A percentile compares a stretch with the other conserved stretches of the same genome.
These are phyloP conservation scores for Dioszegia hungarica DNA, from an alignment of 768 basidiomycete genomes.

Conservation along the genomic window DNA sequence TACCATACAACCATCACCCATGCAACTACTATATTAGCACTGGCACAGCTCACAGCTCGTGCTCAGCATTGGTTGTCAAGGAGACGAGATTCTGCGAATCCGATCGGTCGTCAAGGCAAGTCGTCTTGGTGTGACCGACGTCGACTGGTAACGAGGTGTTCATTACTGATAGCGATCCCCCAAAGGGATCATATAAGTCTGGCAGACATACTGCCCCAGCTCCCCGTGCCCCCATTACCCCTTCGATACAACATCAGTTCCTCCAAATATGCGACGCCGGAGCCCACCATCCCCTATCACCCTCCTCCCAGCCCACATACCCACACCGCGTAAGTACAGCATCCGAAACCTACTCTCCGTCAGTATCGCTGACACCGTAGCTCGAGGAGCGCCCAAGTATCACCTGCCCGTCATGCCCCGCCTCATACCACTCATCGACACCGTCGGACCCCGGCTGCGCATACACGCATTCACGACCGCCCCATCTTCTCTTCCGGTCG, in stretches of 20 bases:
- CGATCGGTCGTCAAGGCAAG: background rate
- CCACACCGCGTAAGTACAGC: slow-evolving; percentile 15
- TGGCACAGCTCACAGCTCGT: too few relatives aligned
- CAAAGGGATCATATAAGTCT: too few relatives aligned
- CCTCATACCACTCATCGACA: slow-evolving; percentile 1
- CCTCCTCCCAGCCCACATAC: slow-evolving; percentile 10
- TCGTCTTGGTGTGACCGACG: too few relatives aligned
- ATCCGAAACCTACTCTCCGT: background rate
- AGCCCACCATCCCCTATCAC: slow-evolving; percentile 9
- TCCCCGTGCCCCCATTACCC: too few relatives aligned
- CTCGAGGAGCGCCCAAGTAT: background rate
- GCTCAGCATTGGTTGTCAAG: background rate
- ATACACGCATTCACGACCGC: background rate
- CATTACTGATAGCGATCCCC: too few relatives aligned
- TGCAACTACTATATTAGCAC: too few relatives aligned
- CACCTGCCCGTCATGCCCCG: background rate
- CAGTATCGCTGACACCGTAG: background rate
- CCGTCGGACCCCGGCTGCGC: background rate
- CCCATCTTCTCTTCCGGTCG: background rate
- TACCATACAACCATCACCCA: background rate
- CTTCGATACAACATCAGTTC: background rate
- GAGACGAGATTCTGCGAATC: background rate
- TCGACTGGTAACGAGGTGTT: too few relatives aligned
- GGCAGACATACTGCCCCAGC: too few relatives aligned
- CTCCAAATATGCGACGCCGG: slow-evolving; percentile 4